Evolutionary conservation across 768 basidiomycete species (phyloP).

Genomic region (Mycena rosella): DNA sequence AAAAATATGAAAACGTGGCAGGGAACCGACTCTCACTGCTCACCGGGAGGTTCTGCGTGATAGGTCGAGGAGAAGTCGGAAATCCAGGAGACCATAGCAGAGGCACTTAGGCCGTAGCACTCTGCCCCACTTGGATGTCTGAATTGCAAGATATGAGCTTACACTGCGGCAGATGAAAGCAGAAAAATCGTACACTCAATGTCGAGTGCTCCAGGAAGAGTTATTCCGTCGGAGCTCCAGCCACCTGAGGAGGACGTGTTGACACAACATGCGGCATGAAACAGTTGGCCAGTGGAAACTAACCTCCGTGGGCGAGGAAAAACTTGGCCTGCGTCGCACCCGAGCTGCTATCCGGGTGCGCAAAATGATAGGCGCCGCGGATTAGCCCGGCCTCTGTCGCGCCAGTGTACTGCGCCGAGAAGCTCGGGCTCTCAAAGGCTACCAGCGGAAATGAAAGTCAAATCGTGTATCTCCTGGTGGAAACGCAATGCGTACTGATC

Average conservation of each 20-base stretch:
- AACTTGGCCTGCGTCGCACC: slow-evolving; percentile 72
- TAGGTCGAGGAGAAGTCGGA: slow-evolving; percentile 73
- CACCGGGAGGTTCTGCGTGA: slow-evolving; percentile 58
- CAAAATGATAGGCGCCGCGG: slow-evolving; percentile 73
- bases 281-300: slow-evolving; percentile 15
- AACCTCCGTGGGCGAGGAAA: slow-evolving; percentile 70
- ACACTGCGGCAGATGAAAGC: neutral
- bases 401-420: slow-evolving; percentile 65
- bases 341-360: slow-evolving; percentile 63
- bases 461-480: neutral
- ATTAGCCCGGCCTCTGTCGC: slow-evolving; percentile 69
- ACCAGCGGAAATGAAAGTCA: neutral
- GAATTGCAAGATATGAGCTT: neutral
- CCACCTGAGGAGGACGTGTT: slow-evolving; percentile 50
- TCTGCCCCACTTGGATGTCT: slow-evolving; percentile 65
- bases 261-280: slow-evolving; percentile 3
- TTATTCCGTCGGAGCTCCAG: slow-evolving; percentile 68
- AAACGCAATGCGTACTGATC: slow-evolving; percentile 51
- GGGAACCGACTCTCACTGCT: neutral
- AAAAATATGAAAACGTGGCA: neutral
- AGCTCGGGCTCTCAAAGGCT: slow-evolving; percentile 59
- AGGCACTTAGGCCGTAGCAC: slow-evolving; percentile 66
- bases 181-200: slow-evolving; percentile 64
- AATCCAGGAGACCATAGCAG: slow-evolving; percentile 76
- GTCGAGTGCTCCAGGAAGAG: slow-evolving; percentile 74